These are phyloP conservation scores for Paramecium sexaurelia DNA, from an alignment of 73 alveolate genomes.

Conservation along the genomic window DNA sequence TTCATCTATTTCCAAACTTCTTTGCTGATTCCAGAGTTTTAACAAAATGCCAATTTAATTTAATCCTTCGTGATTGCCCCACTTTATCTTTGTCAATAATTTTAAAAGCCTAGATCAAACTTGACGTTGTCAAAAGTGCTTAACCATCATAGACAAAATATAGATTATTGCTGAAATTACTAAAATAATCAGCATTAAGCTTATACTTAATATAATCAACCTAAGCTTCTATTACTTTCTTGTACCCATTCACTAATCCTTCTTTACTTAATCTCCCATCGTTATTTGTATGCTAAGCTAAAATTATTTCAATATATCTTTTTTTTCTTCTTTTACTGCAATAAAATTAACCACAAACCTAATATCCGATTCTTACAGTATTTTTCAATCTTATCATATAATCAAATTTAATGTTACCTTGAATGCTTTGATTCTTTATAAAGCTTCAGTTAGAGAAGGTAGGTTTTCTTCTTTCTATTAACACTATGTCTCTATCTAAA, in stretches of 20 bases:
- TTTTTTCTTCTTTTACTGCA: constrained; percentile 66
- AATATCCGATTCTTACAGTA: constrained; percentile 56
- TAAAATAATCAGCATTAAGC: constrained; percentile 77
- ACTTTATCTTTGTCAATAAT: constrained; percentile 81
- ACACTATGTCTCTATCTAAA: constrained; percentile 30
- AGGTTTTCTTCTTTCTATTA: not conserved
- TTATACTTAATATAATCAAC: constrained; percentile 75
- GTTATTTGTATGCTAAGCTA: constrained; percentile 60
- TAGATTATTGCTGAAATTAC: too few species aligned
- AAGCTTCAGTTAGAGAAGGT: constrained; percentile 48
- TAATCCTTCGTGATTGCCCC: constrained; percentile 80
- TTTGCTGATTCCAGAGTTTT: constrained; percentile 61
- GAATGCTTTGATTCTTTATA: constrained; percentile 50
- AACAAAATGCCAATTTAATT: constrained; percentile 71
- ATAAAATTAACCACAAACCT: constrained; percentile 63
- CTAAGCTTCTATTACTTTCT: constrained; percentile 69
- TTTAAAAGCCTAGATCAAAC: constrained; percentile 81
- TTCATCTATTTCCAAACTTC: constrained; percentile 72
- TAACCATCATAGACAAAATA: too few species aligned
- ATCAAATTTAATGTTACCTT: constrained; percentile 9
- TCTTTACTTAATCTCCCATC: constrained; percentile 77
- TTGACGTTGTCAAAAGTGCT: constrained; percentile 73
- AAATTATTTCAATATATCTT: constrained; percentile 37
- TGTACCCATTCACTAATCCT: constrained; percentile 75
- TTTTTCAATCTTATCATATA: constrained; percentile 44